Percentiles rank a stretch among this genome's conserved stretches.
phyloP scores from a whole-genome alignment of 192 early-diverging fungal genomes.

The Gaertneriomyces semiglobifer region DNA sequence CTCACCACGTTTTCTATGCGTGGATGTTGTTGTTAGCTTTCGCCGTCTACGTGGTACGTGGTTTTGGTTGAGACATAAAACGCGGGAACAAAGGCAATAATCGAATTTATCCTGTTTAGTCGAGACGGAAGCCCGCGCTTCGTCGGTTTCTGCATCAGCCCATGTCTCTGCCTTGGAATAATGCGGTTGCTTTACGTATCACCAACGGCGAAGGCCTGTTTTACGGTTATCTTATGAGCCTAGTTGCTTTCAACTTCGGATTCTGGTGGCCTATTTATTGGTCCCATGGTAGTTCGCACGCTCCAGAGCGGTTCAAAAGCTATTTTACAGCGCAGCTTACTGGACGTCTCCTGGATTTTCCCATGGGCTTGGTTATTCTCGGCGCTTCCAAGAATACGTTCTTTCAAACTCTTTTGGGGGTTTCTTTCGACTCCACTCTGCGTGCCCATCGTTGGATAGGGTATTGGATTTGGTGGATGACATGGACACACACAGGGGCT shows the following conservation, averaged over 20 bases:
- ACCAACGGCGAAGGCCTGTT: no score
- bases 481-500: conserved; percentile 13
- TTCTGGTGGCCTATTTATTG: no score
- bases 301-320: background rate
- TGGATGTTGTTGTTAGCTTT: background rate
- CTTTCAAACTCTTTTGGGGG: conserved; percentile 16
- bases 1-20: background rate
- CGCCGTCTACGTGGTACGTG: no score
- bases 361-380: conserved; percentile 24
- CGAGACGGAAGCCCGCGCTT: no score
- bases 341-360: conserved; percentile 10
- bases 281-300: background rate
- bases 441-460: conserved; percentile 35
- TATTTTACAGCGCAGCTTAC: conserved; percentile 9
- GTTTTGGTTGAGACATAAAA: no score
- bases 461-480: conserved; percentile 12
- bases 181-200: no score
- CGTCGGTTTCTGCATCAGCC: no score
- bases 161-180: no score
- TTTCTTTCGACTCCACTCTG: conserved; percentile 14
- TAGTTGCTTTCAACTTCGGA: no score
- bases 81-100: no score
- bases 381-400: conserved; percentile 20
- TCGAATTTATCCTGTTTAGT: no score
- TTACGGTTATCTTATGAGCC: no score